Evolutionary conservation across 768 basidiomycete genomes (phyloP), one percentile per base, ranked within the genome.

Genomic region (Butyriboletus loyo): DNA sequence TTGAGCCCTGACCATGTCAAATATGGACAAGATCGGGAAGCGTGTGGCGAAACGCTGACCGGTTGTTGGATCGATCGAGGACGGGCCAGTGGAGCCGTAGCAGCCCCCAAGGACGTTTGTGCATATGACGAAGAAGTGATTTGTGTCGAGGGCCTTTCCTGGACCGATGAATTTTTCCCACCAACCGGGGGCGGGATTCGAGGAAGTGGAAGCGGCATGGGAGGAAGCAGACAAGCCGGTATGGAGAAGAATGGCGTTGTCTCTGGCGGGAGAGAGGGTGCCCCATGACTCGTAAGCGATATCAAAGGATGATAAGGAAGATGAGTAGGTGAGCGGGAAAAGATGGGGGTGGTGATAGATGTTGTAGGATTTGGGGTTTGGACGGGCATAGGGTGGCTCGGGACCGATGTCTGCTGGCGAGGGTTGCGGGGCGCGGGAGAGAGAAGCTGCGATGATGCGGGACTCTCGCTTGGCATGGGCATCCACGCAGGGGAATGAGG

Each of bases 251-350:
- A 99, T 94, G 44, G 81, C 96, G 65, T 99, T 98, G 68, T 92
- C 87, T 39, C 77, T 79, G 7, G 73, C 61, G 0, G 87, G 75
- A 22, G 89, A 89, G 39, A 98, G 86, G 2, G 82, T 83, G 3
- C 97, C 97, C 97, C 97, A 99, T 0, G 97, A 92, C 75, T 99
- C 97, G 77, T 98, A 99, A 0, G 97, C 97, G 52, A 98, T 81
- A 58, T 92, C 83, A 60, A 93, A 86, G 7, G 83, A 73, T 1
- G 86, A 82, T 0, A 96, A 77, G 2, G 74, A 55, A 1, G 74
- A 70, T 52, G 85, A 79, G 57, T 85, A 85, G 6, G 83, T 78
- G 27, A 96, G 78, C 1, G 78, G 75, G n/a, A 96, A 73, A 0
- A 89, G 85, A 2, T 61, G 58, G 0, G 67, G 57, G 61, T 90